Evolutionary conservation across 129 eudicot genomes (phyloP).

Genomic region (Flaveria bidentis): DNA sequence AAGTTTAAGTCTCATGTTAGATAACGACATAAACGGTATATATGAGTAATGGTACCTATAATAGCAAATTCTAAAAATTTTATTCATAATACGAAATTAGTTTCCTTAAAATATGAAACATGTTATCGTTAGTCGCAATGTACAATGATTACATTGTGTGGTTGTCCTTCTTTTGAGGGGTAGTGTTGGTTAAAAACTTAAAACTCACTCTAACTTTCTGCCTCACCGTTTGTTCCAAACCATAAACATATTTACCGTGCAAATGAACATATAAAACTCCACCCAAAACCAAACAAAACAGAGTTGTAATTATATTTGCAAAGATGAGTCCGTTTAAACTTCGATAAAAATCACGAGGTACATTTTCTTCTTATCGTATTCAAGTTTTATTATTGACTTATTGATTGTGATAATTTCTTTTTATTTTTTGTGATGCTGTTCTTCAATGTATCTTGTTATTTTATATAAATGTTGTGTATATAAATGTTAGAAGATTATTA

Average conservation of each 20-base stretch:
- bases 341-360: constrained; percentile 18
- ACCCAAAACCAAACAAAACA: constrained; percentile 1
- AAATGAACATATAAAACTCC: constrained; percentile 4
- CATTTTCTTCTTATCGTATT: not conserved
- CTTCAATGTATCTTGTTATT: not conserved
- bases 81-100: too few species aligned
- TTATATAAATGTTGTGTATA: not conserved
- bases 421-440: not conserved
- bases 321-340: not conserved
- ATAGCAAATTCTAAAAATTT: too few species aligned
- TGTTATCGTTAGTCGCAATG: not conserved
- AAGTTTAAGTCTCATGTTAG: too few species aligned
- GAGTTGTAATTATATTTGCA: not conserved
- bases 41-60: too few species aligned
- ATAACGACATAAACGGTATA: too few species aligned
- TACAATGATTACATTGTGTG: not conserved
- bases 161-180: constrained; percentile 17
- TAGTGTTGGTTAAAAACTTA: constrained; percentile 9
- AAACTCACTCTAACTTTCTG: constrained; percentile 27
- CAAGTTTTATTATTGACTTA: not conserved
- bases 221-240: constrained; percentile 32
- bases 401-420: not conserved
- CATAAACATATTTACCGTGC: constrained; percentile 15
- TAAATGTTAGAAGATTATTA: not conserved
- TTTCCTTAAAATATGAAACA: not conserved